Evolutionary conservation across 2,329 filamentous ascomycete species (phyloP), one percentile per base, ranked within the genome.

Genomic region (Corynespora cassiicola): DNA sequence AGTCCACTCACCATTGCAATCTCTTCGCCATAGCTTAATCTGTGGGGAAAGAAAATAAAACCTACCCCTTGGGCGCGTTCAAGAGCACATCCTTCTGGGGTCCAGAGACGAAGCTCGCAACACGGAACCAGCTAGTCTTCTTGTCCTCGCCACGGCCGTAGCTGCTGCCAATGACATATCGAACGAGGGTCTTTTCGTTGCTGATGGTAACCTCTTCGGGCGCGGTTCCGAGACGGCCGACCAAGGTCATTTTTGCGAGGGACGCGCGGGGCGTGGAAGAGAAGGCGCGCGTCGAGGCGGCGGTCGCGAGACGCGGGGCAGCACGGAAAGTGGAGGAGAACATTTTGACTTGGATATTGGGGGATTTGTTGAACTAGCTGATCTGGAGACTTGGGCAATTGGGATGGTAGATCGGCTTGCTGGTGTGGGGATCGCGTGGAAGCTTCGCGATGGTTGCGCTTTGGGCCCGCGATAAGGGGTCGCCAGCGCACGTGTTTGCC

Each of bases 51-150:
- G 19, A 10, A 26, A 15, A 20, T 14, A n/a, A 12, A 23, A 47
- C 88, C 68, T 73, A 96, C 88, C 92, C 92, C 77, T 96, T 97
- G 37, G 83, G 82, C 69, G 96, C 71, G 59, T 72, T 75, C 62
- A 88, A 73, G 55, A 96, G 66, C 61, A 81, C 86, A 48, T 96
- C 88, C 61, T 85, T 84, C 65, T 80, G 76, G 32, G 79, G 70
- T 9, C 86, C 88, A 50, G 88, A 84, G 10, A 75, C 73, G 66
- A 97, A 97, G 73, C 78, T 83, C 21, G 84, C 77, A 38, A 97
- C 77, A 41, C 78, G 79, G 79, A 95, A 97, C 87, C 88, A 97
- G 76, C 86, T 94, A 19, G 87, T 88, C 65, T 83, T 79, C 63
- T 82, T 78, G 11, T 92, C 86, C 9, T 92, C 87, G 51, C 73